A percentile compares a stretch with the other conserved stretches of the same genome.
Evolutionary conservation across 257 asterid species (phyloP).

Genomic region (Solanum chiquidenum): DNA sequence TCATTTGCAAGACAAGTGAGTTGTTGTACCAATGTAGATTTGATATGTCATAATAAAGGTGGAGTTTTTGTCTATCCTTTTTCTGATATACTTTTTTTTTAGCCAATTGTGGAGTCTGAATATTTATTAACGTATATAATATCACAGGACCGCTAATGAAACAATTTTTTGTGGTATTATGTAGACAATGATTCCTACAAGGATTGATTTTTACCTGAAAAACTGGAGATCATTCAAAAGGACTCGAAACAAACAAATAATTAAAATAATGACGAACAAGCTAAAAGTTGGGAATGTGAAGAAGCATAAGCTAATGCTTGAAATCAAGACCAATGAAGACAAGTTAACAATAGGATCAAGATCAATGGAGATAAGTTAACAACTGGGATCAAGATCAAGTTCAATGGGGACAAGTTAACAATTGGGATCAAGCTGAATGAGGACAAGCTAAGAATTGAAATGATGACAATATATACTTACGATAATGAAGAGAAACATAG

Average conservation of each 20-base stretch:
- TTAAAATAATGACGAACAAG: too few relatives aligned
- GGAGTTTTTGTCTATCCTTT: neutral
- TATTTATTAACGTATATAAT: neutral
- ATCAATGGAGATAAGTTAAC: neutral
- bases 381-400: too few relatives aligned
- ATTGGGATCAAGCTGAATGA: neutral
- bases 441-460: neutral
- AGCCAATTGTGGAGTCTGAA: neutral
- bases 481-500: neutral
- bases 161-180: constrained; percentile 76
- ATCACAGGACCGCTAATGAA: constrained; percentile 60
- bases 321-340: neutral
- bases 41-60: neutral
- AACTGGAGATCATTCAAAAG: constrained; percentile 14
- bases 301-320: neutral
- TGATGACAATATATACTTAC: neutral
- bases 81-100: neutral
- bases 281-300: neutral
- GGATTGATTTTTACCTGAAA: constrained; percentile 66
- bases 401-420: neutral
- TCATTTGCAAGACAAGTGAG: constrained; percentile 65
- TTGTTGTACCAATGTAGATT: neutral
- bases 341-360: neutral
- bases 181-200: constrained; percentile 57
- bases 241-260: neutral